A percentile compares a stretch with the other conserved stretches of the same genome.
Conservation (phyloP, 2,329 filamentous ascomycete species). For the Coniochaeta hoffmannii region DNA sequence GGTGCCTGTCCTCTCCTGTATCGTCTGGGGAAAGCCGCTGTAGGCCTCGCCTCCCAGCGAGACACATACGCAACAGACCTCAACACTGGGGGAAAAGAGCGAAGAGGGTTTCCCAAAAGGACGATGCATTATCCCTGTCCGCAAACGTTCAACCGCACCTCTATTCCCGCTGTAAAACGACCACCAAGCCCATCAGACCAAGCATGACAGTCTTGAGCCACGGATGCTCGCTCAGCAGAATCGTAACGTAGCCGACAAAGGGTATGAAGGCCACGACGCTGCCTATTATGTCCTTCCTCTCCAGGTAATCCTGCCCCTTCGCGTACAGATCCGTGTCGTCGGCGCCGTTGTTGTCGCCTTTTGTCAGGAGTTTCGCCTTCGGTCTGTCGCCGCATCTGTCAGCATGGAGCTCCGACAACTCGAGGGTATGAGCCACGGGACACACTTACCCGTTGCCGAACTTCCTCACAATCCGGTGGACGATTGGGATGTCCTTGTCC, state of each 20-base stretch:
- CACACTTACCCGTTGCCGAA: constrained; percentile 53
- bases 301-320: constrained; percentile 75
- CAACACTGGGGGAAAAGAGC: no score
- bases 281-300: constrained; percentile 84
- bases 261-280: constrained; percentile 84
- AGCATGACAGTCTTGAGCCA: constrained; percentile 96
- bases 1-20: no score
- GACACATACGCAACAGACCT: no score
- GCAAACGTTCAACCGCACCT: background rate
- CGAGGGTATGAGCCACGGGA: no score
- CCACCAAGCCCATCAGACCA: constrained; percentile 89
- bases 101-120: background rate
- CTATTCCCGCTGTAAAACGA: constrained; percentile 84
- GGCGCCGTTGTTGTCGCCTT: constrained; percentile 92
- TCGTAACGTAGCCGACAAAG: constrained; percentile 94
- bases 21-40: no score
- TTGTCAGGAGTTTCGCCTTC: constrained; percentile 74
- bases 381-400: constrained; percentile 26
- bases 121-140: background rate
- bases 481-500: constrained; percentile 95
- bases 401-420: no score
- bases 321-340: constrained; percentile 92
- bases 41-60: no score
- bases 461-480: constrained; percentile 81
- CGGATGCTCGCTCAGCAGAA: constrained; percentile 88